Evolutionary conservation across 805 yeast species (phyloP).

Genomic region (Candida berthetii): DNA sequence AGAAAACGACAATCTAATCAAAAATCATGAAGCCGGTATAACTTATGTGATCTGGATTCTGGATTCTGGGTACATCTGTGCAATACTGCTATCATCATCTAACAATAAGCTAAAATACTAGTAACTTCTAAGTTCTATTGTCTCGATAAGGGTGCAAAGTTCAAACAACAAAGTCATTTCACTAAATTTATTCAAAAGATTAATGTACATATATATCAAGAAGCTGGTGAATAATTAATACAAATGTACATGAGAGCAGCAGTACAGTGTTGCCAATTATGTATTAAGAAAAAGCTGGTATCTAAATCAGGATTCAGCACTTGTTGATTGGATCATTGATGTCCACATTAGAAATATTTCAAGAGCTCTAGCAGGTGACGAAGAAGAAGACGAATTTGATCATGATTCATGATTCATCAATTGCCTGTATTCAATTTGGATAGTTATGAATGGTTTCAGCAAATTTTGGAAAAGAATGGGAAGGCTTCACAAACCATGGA

Average conservation of each 20-base stretch:
- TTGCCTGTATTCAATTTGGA: conserved; percentile 19
- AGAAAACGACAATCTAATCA: too few species aligned
- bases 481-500: conserved; percentile 3
- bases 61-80: conserved; percentile 15
- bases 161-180: conserved; percentile 10
- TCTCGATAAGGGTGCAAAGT: conserved; percentile 3
- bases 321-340: too few species aligned
- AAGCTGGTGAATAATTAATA: conserved; percentile 12
- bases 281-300: neutral
- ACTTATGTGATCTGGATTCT: too few species aligned
- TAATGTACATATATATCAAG: conserved; percentile 18
- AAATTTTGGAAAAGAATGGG: conserved; percentile 1
- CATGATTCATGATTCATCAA: conserved; percentile 12
- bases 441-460: conserved; percentile 17
- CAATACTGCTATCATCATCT: conserved; percentile 15
- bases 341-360: too few species aligned
- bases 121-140: too few species aligned
- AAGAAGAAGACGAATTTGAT: conserved; percentile 7
- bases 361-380: conserved; percentile 6
- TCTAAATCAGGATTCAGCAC: neutral
- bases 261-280: neutral
- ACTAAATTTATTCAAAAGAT: conserved; percentile 18
- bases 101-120: conserved; percentile 10
- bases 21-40: too few species aligned
- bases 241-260: conserved; percentile 3